Evolutionary conservation across 139 green algal genomes (phyloP).

Genomic region (Tetradesmus obliquus): DNA sequence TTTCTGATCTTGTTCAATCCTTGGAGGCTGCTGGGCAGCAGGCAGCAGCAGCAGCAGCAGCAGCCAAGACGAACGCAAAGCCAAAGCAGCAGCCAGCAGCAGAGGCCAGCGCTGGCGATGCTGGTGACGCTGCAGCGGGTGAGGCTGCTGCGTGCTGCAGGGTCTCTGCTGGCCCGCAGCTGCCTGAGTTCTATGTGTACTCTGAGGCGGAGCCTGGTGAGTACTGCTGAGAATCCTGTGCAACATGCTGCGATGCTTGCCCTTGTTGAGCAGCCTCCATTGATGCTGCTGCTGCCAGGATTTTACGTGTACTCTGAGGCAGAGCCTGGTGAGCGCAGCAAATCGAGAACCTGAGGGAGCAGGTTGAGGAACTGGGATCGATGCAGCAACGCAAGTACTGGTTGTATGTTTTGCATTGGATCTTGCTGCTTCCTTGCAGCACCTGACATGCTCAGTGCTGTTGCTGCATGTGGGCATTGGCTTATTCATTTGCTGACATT

Average conservation of each 20-base stretch:
- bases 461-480: not conserved
- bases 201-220: conserved; percentile 53
- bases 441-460: not conserved
- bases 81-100: conserved; percentile 5
- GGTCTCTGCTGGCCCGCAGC: conserved; percentile 7
- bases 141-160: not conserved
- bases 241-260: too few relatives aligned
- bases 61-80: not conserved
- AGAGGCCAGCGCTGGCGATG: not conserved
- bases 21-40: conserved; percentile 50
- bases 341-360: too few relatives aligned
- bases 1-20: conserved; percentile 61
- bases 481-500: not conserved
- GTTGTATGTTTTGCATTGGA: too few relatives aligned
- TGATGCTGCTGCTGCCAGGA: conserved; percentile 54
- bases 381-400: too few relatives aligned
- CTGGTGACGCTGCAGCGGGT: not conserved
- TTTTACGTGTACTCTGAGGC: conserved; percentile 66
- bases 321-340: conserved; percentile 47
- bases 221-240: not conserved
- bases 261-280: too few relatives aligned
- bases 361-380: too few relatives aligned
- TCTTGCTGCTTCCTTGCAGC: not conserved
- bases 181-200: conserved; percentile 74
- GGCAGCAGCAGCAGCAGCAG: conserved; percentile 23